Conservation (phyloP, 208 protist species). For the Crithidia brevicula region DNA sequence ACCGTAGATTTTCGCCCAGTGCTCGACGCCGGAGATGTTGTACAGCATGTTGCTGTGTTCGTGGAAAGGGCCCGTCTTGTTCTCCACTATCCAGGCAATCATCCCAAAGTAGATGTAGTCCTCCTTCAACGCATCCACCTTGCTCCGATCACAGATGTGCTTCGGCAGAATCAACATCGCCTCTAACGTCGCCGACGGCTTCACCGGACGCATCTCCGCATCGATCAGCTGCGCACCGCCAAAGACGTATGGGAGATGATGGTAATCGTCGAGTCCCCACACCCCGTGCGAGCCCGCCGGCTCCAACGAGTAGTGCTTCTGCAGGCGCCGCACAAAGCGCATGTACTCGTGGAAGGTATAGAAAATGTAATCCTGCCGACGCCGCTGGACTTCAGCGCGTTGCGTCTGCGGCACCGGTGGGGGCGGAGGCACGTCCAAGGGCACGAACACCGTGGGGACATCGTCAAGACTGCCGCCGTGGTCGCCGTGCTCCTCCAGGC, state of each 20-base stretch:
- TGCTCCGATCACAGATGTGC: conserved; percentile 54
- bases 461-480: conserved; percentile 53
- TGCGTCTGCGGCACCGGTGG: conserved; percentile 35
- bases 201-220: conserved; percentile 32
- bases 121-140: conserved; percentile 41
- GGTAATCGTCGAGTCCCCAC: conserved; percentile 99
- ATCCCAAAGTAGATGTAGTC: conserved; percentile 77
- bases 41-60: conserved; percentile 95
- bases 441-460: conserved; percentile 35
- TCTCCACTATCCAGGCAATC: conserved; percentile 80
- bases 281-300: conserved; percentile 98
- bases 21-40: conserved; percentile 87
- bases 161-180: conserved; percentile 86
- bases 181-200: conserved; percentile 28
- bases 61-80: conserved; percentile 91
- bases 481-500: conserved; percentile 79
- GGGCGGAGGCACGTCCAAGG: conserved; percentile 39
- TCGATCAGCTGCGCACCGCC: conserved; percentile 96
- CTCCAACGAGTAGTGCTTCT: conserved; percentile 93
- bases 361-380: conserved; percentile 84
- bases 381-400: conserved; percentile 26
- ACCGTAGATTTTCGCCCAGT: conserved; percentile 89
- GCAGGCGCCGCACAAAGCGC: conserved; percentile 86
- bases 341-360: conserved; percentile 95
- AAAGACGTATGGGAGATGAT: conserved; percentile 98